A percentile compares a stretch with the other conserved stretches of the same genome.
phyloP scores from a whole-genome alignment of 2,329 filamentous ascomycete genomes.

The Grosmannia huntii region DNA sequence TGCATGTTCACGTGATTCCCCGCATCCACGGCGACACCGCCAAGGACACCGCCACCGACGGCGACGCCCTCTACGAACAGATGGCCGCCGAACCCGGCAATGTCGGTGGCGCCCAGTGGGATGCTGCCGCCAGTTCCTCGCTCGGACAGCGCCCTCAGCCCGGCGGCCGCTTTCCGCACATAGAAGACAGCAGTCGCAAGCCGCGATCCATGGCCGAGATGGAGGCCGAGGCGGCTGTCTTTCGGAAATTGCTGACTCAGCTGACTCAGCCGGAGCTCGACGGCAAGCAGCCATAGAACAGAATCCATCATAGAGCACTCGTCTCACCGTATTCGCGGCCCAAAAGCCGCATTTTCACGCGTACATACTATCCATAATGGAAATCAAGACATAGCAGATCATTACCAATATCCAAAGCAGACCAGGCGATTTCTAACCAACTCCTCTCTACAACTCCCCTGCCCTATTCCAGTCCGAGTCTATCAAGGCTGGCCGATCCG shows the following conservation, averaged over 20 bases:
- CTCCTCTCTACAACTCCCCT: too few species aligned
- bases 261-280: conserved; percentile 25
- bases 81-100: conserved; percentile 80
- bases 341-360: too few species aligned
- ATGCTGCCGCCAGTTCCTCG: conserved; percentile 19
- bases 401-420: too few species aligned
- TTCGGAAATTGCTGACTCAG: conserved; percentile 35
- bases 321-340: too few species aligned
- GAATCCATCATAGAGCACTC: too few species aligned
- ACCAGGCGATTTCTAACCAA: not conserved
- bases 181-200: conserved; percentile 58
- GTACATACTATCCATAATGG: too few species aligned
- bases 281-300: not conserved
- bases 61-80: conserved; percentile 67
- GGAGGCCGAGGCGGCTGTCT: conserved; percentile 60
- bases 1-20: conserved; percentile 88
- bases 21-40: conserved; percentile 44
- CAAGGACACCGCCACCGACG: conserved; percentile 24
- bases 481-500: conserved; percentile 15
- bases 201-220: conserved; percentile 63
- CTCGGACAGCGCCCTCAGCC: conserved; percentile 18
- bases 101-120: conserved; percentile 57
- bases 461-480: not conserved
- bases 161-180: conserved; percentile 47
- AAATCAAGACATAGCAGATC: too few species aligned